Evolutionary conservation across 2,329 filamentous ascomycete species (phyloP), one percentile per base, ranked within the genome.

Genomic region (Alternaria atra): DNA sequence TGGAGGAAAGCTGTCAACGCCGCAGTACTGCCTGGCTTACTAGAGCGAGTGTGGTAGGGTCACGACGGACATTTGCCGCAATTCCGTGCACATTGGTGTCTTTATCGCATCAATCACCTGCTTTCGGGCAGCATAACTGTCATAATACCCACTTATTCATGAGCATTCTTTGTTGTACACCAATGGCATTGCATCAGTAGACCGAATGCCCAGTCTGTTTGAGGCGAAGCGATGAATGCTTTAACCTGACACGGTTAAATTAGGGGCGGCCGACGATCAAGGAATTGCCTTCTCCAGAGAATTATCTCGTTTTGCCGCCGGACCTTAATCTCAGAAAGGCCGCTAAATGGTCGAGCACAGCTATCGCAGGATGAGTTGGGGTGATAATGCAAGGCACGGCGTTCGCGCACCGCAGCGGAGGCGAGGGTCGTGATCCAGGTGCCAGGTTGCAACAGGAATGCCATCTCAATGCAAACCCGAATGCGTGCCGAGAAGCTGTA

Each of bases 391-490:
- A 72, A 66, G 66, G 65, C 69, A 64, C 66, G 68, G 66, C 67
- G 64, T 68, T 68, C 64, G 65, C 60, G 62, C 70, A 73, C 68
- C 64, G 66, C 66, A 70, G 68, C 68, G 55, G 71, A 69, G 70
- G 67, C 67, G 60, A 67, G 64, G 67, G 64, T 68, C 64, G 62
- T 69, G 60, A 68, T 67, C 63, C 60, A 65, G 62, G 54, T 47
- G 67, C 17, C 37, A 40, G 66, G 20, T 20, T 20, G 20, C 69
- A 67, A 68, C 64, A 65, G 66, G 61, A 55, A 52, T 48, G 61
- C 47, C 55, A 59, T 44, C 55, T 53, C 62, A 46, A 51, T 62
- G 65, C 59, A 65, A 53, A 62, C 64, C 62, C 62, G 53, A 47
- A 42, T 44, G 39, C 52, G 23, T 59, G 30, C 59, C 42, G 43